Evolutionary conservation across 225 moss, liverwort and hornwort species (phyloP), one percentile per base, ranked within the genome.

Genomic region (Rhytidiadelphus loreus): DNA sequence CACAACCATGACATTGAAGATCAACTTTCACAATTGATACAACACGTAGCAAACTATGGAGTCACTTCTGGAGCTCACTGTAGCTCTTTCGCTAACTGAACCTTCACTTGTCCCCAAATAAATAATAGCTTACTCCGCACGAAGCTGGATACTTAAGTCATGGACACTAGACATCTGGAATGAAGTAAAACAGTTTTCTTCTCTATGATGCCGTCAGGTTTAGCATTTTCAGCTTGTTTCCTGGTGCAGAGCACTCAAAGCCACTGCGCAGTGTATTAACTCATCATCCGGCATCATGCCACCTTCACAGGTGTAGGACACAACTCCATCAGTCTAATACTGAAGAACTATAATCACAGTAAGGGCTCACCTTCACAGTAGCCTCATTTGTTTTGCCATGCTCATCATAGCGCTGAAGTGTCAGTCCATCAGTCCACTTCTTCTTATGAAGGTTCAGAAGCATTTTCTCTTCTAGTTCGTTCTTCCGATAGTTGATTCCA

Each of bases 341-440:
- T 46, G 76, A 83, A 46, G 28, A 64, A 26, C 43, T 58, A 59
- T 39, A 46, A 50, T 84, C 48, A 50, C 68, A 68, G 48, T n/a
- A 58, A 78, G 48, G 55, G 53, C 95, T 91, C 71, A 98, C 98
- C 95, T 97, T 95, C 71, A 98, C 98, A 68, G 97, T 97, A 41
- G 90, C 85, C 87, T 98, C 98, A 80, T 98, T 98, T 58, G 94
- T 96, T 91, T 97, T 96, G 43, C 95, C 96, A 87, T 98, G 97
- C 71, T 93, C 92, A 46, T 98, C 98, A 88, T 95, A 98, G 46
- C 94, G 97, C 86, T 97, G 95, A 52, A 98, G 93, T 22, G 96
- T 98, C 79, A 98, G 92, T 58, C 96, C 98, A 91, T 97, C 97
- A 69, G 98, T 98, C 97, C 98, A 98, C 87, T 97, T 98, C 94